Base-by-base conservation (phyloP, 306 rosid species). In the Rosa multiflora region DNA sequence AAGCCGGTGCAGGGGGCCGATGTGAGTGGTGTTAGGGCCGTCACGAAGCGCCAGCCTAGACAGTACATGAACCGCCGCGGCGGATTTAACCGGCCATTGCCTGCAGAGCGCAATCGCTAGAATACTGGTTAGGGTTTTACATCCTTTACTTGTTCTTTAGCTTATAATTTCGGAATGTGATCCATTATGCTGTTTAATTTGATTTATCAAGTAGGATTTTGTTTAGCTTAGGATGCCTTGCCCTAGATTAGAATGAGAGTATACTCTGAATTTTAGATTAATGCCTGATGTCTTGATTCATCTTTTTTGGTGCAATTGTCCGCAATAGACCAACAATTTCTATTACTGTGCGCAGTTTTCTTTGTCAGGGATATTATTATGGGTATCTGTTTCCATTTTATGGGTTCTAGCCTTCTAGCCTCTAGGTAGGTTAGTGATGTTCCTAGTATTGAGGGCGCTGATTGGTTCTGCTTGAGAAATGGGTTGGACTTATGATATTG, bases 41-140 rank as follows among this genome's bases (percentile, higher is more conserved):
- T 95, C 6, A 91, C 97, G 5, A 95, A 95, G 87, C 87, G 97
- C 42, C 93, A 91, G 79, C 99, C 99, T 0, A 89, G 99, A 76
- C 98, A 95, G 89, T 95, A 93, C 75, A 95, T 95, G 99, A 95
- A 95, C 73, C 91, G 98, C 42, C 98, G 98, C 12, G 99, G 99
- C 2, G 99, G 99, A 0, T 95, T 95, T 73, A 95, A 95, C 78
- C 94, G 97, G n/a, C 98, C 99, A 8, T 88, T 95, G 87, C 99
- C 99, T 14, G 97, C 97, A 39, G 98, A 93, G 92, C 90, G 85
- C 77, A 93, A 85, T 81, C 97, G 98, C 70, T 95, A 82, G 88
- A 62, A 0, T 81, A 21, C 58, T 63, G 80, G 97, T 86, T 46
- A 39, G 78, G 69, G 68, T 87, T 82, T 40, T 70, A 3, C 10